phyloP scores from a whole-genome alignment of 73 alveolate species.

The Paramecium pentaurelia region DNA sequence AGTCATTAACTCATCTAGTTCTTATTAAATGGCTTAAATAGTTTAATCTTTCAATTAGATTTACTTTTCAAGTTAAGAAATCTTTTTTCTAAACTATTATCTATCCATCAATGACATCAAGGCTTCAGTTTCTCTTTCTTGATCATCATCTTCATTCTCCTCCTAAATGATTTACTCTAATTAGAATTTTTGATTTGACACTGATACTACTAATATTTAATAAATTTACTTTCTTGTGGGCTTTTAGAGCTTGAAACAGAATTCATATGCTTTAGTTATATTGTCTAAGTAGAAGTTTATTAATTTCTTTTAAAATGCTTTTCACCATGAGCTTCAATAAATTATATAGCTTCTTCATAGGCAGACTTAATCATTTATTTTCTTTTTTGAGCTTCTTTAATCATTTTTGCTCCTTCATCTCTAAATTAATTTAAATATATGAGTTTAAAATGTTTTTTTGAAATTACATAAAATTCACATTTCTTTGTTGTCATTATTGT shows the following conservation, averaged over 20 bases:
- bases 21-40: not conserved
- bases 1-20: not conserved
- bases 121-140: conserved; percentile 14
- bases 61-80: not conserved
- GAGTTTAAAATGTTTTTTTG: not conserved
- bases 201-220: not conserved
- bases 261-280: not conserved
- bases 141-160: conserved; percentile 4
- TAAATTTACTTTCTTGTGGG: not conserved
- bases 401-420: not conserved
- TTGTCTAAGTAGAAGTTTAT: not conserved
- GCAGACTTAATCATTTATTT: not conserved
- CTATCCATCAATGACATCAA: not conserved
- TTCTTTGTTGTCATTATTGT: conserved; percentile 19
- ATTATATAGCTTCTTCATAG: not conserved
- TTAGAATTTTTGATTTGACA: not conserved
- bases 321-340: not conserved
- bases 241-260: conserved; percentile 8
- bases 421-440: not conserved
- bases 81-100: not conserved
- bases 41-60: not conserved
- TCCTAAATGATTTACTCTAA: not conserved
- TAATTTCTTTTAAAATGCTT: not conserved
- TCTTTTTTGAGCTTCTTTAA: not conserved
- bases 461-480: conserved; percentile 14